These are phyloP conservation scores for Rhizopogon roseolus DNA, from an alignment of 768 basidiomycete genomes.

Conservation along the genomic window DNA sequence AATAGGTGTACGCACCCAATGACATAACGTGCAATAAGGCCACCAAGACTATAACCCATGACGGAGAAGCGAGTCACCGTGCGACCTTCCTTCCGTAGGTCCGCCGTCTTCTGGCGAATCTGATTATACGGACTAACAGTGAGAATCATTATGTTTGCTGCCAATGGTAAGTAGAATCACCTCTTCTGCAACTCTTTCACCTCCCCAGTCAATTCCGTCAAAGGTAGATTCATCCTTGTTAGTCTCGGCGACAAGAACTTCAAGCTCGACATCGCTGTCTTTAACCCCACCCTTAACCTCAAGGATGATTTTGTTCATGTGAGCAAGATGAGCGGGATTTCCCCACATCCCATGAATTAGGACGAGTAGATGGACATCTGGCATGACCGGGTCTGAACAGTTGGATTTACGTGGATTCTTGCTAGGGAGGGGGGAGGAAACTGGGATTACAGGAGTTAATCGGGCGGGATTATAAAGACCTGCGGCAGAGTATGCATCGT, in stretches of 20 bases:
- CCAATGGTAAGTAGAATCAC: constrained; percentile 29
- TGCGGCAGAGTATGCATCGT: background rate
- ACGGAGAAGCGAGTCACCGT: constrained; percentile 67
- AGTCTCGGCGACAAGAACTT: constrained; percentile 60
- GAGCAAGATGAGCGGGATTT: constrained; percentile 57
- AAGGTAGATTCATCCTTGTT: constrained; percentile 68
- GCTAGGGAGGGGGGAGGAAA: background rate
- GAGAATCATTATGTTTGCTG: background rate
- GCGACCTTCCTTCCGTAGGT: constrained; percentile 47
- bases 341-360: constrained; percentile 79
- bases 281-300: constrained; percentile 39
- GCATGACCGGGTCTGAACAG: constrained; percentile 12
- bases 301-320: constrained; percentile 48
- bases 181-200: constrained; percentile 76
- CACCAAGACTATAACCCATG: constrained; percentile 79
- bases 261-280: constrained; percentile 27
- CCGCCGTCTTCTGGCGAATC: constrained; percentile 53
- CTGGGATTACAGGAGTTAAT: background rate
- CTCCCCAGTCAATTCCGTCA: constrained; percentile 83
- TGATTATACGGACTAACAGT: constrained; percentile 19
- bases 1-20: constrained; percentile 47
- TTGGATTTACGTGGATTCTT: background rate
- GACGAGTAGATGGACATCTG: constrained; percentile 36
- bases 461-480: background rate
- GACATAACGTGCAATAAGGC: constrained; percentile 75